A percentile compares a stretch with the other conserved stretches of the same genome.
Evolutionary conservation across 192 early-diverging fungal genomes (phyloP).

Genomic region (Nowakowskiella sp.): DNA sequence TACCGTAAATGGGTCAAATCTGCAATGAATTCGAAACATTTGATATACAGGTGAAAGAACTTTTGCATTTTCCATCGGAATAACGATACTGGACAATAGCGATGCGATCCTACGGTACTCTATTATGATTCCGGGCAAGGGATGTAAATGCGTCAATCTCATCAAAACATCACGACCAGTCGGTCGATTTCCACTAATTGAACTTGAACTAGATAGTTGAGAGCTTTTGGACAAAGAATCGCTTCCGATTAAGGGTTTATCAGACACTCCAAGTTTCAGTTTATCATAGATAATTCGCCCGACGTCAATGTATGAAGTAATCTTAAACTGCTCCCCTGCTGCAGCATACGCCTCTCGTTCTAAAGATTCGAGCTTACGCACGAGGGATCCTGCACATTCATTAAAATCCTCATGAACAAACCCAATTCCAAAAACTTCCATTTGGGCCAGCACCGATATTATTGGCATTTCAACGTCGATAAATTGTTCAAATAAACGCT

Average conservation of each 20-base stretch:
- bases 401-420: conserved; percentile 7
- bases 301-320: not conserved
- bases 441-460: conserved; percentile 8
- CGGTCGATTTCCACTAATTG: no score
- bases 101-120: conserved; percentile 18
- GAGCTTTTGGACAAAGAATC: no score
- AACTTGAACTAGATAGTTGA: no score
- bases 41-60: conserved; percentile 1
- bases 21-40: conserved; percentile 24
- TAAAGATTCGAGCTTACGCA: not conserved
- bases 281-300: not conserved
- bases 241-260: not conserved
- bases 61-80: conserved; percentile 11
- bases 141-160: conserved; percentile 10
- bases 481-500: conserved; percentile 14
- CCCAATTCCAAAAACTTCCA: conserved; percentile 17
- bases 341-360: not conserved
- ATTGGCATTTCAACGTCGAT: conserved; percentile 16
- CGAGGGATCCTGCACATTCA: not conserved
- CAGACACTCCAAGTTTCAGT: not conserved
- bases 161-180: conserved; percentile 17
- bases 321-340: conserved; percentile 3
- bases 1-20: conserved; percentile 19
- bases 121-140: conserved; percentile 17
- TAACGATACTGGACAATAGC: conserved; percentile 16